These are phyloP conservation scores for Spergularia marina DNA, from an alignment of 148 eudicot species.

Conservation along the genomic window DNA sequence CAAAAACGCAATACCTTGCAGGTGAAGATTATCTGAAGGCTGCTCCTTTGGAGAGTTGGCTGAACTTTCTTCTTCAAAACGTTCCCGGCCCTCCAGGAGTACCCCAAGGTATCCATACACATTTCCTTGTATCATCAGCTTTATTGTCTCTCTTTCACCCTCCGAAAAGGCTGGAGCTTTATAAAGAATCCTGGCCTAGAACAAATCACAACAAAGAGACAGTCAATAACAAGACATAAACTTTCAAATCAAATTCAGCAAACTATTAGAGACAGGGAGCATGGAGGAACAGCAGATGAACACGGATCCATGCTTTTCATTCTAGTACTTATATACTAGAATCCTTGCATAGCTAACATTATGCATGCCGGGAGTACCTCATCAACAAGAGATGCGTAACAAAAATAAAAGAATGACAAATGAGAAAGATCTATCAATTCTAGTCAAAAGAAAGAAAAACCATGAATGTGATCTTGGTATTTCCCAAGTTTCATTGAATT, in stretches of 20 bases:
- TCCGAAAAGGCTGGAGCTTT: constrained; percentile 74
- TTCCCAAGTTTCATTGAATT: too few relatives aligned
- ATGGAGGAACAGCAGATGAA: constrained; percentile 9
- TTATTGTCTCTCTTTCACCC: constrained; percentile 82
- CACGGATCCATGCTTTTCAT: background rate
- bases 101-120: constrained; percentile 85
- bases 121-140: constrained; percentile 82
- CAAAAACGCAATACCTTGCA: constrained; percentile 30
- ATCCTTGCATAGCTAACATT: background rate
- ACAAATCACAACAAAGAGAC: constrained; percentile 7
- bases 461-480: too few relatives aligned
- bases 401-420: background rate
- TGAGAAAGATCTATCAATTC: background rate
- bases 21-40: constrained; percentile 31
- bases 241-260: background rate
- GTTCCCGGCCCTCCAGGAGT: constrained; percentile 94
- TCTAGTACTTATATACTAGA: background rate
- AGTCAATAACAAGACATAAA: constrained; percentile 6
- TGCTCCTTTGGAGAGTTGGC: constrained; percentile 31
- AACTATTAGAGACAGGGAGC: background rate
- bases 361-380: background rate
- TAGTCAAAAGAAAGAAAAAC: too few relatives aligned
- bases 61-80: constrained; percentile 85
- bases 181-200: constrained; percentile 87
- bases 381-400: background rate